These are phyloP conservation scores for Phytophthora podocarpi DNA, from an alignment of 352 stramenopile genomes.

Conservation along the genomic window DNA sequence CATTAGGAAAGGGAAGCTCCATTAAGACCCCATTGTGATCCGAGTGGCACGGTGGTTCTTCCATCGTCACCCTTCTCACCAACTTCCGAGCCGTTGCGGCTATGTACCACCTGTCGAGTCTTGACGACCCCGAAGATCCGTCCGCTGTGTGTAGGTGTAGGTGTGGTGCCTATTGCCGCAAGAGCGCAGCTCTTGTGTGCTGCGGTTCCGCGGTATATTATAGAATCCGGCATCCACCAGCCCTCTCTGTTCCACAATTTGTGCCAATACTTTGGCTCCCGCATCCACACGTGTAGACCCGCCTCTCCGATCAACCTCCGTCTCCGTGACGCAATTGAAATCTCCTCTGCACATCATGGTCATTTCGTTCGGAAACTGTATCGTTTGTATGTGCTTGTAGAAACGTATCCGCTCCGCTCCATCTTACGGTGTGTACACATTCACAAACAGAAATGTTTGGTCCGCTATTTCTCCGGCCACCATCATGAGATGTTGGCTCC, in stretches of 20 bases:
- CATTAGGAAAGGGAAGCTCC: too few species aligned
- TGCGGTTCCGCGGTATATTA: background rate
- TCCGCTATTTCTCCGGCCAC: background rate
- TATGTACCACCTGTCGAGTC: too few species aligned
- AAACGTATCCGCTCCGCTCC: background rate
- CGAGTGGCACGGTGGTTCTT: too few species aligned
- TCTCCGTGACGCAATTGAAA: background rate
- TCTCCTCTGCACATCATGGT: background rate
- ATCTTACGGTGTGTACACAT: conserved; percentile 1
- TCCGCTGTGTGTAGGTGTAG: too few species aligned
- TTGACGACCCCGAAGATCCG: too few species aligned
- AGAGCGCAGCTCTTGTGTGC: too few species aligned
- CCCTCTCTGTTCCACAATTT: background rate
- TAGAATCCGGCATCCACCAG: background rate
- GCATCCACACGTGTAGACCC: background rate
- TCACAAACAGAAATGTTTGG: background rate
- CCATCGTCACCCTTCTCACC: too few species aligned
- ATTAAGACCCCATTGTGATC: too few species aligned
- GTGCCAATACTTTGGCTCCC: background rate
- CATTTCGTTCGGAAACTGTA: too few species aligned
- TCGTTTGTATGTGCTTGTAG: background rate
- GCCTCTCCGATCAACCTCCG: background rate
- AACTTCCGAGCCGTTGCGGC: too few species aligned
- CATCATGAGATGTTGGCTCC: conserved; percentile 11
- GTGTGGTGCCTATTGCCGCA: too few species aligned